Evolutionary conservation across 2,329 filamentous ascomycete genomes (phyloP), one percentile per base, ranked within the genome.

Genomic region (Magnaporthiopsis rhizophila): DNA sequence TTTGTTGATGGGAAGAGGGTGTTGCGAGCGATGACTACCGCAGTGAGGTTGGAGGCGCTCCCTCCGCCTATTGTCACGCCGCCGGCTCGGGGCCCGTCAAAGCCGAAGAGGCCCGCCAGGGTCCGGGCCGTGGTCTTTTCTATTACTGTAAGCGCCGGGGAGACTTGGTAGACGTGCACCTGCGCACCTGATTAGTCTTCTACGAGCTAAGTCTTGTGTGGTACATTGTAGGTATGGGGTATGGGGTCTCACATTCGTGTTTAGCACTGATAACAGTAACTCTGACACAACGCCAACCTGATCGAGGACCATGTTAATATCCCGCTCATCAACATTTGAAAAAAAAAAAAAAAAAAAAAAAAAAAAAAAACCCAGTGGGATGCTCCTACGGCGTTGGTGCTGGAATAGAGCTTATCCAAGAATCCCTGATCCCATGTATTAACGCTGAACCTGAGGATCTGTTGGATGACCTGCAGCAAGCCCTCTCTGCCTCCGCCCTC

Each of bases 401-500:
- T 89, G n/a, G 90, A 86, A 75, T 97, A 98, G 24, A 98, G 81
- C 78, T 99, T 98, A 77, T 97, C 93, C 72, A 98, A 78, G 76
- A 98, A 99, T 13, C 94, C 94, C 76, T 97, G 93, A 72, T 96
- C 90, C 91, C 93, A 98, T n/a, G 94, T 97, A 77, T 99, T 99
- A 72, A 98, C 94, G 72, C 90, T 95, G 76, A 96, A 92, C 68
- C 85, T 82, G 58, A 98, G 81, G 26, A 97, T 81, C 66, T 87
- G 84, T 68, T 86, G 79, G 59, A 96, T 83, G 3, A 86, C 85
- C 45, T 86, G 81, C 34, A 97, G 78, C 38, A 97, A 78, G 0
- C 93, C 94, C 58, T 90, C 84, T 69, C 89, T 89, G 0, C 88
- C 89, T 67, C 78, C 79, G 9, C 85, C 87, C 56, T 81, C 74